Base-by-base conservation (phyloP, 2,329 filamentous ascomycete species). In the Talaromyces sp. region DNA sequence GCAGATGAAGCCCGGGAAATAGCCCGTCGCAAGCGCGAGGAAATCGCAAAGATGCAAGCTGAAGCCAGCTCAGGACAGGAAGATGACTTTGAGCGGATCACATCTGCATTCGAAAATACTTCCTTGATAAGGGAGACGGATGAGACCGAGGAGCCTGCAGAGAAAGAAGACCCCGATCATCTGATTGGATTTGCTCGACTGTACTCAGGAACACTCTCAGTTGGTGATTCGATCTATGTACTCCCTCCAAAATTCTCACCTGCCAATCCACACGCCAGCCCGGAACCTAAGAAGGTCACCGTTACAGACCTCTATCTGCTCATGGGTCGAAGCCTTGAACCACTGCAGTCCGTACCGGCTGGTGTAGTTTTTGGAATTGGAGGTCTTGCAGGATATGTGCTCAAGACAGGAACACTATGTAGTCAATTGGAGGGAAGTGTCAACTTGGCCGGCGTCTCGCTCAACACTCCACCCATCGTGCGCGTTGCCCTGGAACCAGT, bases 351-450 rank as follows among this genome's bases (percentile, higher is more conserved):
- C 0, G 93, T 97, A 0, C 93, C 93, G 5, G 93, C 94, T 0
- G 94, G 94, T 39, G 92, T 96, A 7, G 89, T 99, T 4, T 97
- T 99, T 67, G 94, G 94, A 20, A 94, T 99, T 49, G 91, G 88
- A 29, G 94, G 94, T 2, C 83, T 99, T 1, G 92, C 94, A 66
- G 93, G 92, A 14, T 88, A 93, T 56, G 88, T 99, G n/a, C 81
- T 99, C 49, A 99, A 99, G 71, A 95, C 91, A 1, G 94, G 92
- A 11, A 99, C 94, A 0, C 79, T 99, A 3, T 97, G 91, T 76
- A 96, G 90, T 59, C 88, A 89, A 58, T 77, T 95, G 0, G 87
- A 91, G 44, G 94, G 94, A 14, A 86, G 90, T 6, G 86, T 95
- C 63, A 99, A 99, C 73, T 78, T 99, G 47, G 94, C 92, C 1